Percentiles rank a stretch among this genome's conserved stretches.
phyloP scores from a whole-genome alignment of 1,139 yeast species.

The Geotrichum citri-aurantii region DNA sequence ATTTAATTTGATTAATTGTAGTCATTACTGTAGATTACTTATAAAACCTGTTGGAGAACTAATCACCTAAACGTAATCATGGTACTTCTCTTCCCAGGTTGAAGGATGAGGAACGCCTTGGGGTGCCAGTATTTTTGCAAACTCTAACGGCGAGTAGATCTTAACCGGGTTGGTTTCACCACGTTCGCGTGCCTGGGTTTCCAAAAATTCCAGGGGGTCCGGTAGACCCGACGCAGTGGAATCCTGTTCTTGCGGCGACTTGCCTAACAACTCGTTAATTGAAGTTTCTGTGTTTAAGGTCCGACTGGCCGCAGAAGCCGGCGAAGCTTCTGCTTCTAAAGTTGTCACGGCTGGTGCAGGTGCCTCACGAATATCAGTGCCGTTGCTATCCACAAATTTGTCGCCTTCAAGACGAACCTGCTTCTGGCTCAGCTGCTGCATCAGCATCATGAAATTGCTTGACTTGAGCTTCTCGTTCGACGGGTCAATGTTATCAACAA shows the following conservation, averaged over 20 bases:
- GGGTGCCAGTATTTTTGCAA: constrained; percentile 26
- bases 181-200: constrained; percentile 17
- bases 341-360: constrained; percentile 1
- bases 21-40: not conserved
- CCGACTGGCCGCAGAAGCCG: not conserved
- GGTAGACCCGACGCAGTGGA: constrained; percentile 21
- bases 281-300: not conserved
- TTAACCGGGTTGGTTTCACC: constrained; percentile 10
- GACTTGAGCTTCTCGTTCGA: constrained; percentile 34
- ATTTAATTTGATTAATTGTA: not conserved
- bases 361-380: constrained; percentile 21
- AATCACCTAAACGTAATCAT: constrained; percentile 9
- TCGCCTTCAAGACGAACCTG: constrained; percentile 33
- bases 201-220: constrained; percentile 30
- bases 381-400: constrained; percentile 32
- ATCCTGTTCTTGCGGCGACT: constrained; percentile 3
- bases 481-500: constrained; percentile 28
- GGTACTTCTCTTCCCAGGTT: constrained; percentile 32
- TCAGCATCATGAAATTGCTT: constrained; percentile 38
- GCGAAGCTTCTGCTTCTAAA: not conserved
- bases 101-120: constrained; percentile 21
- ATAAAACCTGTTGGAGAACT: not conserved
- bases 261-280: not conserved
- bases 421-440: constrained; percentile 35
- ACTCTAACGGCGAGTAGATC: constrained; percentile 25